These are phyloP conservation scores for Mortierella sp. DNA, from an alignment of 371 early-diverging fungal species.

Conservation along the genomic window DNA sequence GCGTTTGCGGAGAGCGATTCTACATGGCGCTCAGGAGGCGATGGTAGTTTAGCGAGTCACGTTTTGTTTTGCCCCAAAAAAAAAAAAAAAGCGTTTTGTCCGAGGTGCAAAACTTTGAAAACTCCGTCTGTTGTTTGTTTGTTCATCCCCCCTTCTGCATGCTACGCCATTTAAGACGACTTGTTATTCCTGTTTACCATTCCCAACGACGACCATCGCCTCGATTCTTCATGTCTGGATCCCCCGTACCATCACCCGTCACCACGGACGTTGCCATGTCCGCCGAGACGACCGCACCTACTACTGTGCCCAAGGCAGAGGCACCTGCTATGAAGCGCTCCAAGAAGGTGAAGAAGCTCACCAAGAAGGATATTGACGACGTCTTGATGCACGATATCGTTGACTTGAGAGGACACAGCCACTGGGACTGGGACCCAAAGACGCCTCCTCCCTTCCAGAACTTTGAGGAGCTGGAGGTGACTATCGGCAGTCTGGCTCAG, in stretches of 20 bases:
- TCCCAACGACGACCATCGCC: constrained; percentile 1
- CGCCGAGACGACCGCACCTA: not conserved
- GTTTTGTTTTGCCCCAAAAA: not conserved
- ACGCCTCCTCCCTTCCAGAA: constrained; percentile 56
- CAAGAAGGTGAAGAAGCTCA: constrained; percentile 51
- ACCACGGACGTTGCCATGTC: constrained; percentile 1
- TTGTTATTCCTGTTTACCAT: constrained; percentile 14
- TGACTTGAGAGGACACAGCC: constrained; percentile 49
- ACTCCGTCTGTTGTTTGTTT: constrained; percentile 8
- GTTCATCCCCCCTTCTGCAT: constrained; percentile 16
- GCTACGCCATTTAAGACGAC: constrained; percentile 25
- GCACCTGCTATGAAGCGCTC: constrained; percentile 20
- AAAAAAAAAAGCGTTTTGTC: constrained; percentile 19
- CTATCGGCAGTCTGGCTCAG: constrained; percentile 49
- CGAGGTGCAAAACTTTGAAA: not conserved
- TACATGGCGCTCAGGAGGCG: constrained; percentile 28
- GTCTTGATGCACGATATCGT: constrained; percentile 56
- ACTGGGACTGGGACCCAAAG: constrained; percentile 56
- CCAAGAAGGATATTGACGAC: constrained; percentile 55
- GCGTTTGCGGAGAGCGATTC: constrained; percentile 44
- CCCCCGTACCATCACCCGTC: constrained; percentile 6
- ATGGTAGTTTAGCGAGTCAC: constrained; percentile 26
- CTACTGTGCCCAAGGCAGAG: not conserved
- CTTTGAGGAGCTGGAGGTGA: constrained; percentile 55
- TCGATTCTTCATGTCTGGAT: constrained; percentile 27